Percentiles rank a stretch among this genome's conserved stretches.
Evolutionary conservation across 1,284 basidiomycete species (phyloP).

Genomic region (Tranzscheliella williamsii): DNA sequence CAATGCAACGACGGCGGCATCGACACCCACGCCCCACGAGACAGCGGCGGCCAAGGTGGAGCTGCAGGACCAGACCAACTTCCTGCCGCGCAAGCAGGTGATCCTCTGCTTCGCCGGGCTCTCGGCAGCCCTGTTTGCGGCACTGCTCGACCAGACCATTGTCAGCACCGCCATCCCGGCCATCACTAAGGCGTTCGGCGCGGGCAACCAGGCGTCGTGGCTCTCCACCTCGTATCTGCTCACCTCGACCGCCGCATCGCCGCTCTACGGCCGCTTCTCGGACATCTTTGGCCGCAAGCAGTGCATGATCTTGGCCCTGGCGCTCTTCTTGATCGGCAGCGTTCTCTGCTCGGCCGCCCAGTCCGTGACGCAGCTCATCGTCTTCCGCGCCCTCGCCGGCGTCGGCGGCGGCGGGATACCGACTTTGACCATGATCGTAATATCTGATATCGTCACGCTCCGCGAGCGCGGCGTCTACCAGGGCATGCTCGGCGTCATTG

Average conservation of each 20-base stretch:
- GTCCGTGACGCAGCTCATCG: conserved; percentile 71
- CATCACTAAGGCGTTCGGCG: conserved; percentile 43
- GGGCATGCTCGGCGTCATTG: conserved; percentile 42
- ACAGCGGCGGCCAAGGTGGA: conserved; percentile 27
- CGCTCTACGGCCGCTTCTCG: conserved; percentile 64
- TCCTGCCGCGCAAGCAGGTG: conserved; percentile 72
- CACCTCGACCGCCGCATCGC: conserved; percentile 60
- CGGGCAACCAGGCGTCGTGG: conserved; percentile 62
- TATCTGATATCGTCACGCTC: conserved; percentile 44
- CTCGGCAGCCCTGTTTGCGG: conserved; percentile 62
- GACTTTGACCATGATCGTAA: conserved; percentile 66
- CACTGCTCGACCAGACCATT: conserved; percentile 60
- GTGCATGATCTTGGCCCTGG: conserved; percentile 69
- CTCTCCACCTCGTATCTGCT: conserved; percentile 63
- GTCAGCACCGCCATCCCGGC: conserved; percentile 60
- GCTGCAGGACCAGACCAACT: conserved; percentile 76
- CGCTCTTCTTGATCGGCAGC: conserved; percentile 65
- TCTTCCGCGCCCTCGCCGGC: conserved; percentile 72
- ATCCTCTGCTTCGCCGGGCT: conserved; percentile 70
- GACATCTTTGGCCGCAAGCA: conserved; percentile 72
- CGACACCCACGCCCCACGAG: conserved; percentile 24
- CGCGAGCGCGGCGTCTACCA: conserved; percentile 47
- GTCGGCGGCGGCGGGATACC: conserved; percentile 72
- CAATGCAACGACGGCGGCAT: conserved; percentile 12
- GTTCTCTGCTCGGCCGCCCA: conserved; percentile 58